Percentiles rank a stretch among this genome's conserved stretches.
These are phyloP conservation scores for Manihot esculenta DNA, from an alignment of 441 rosid genomes.

Conservation along the genomic window DNA sequence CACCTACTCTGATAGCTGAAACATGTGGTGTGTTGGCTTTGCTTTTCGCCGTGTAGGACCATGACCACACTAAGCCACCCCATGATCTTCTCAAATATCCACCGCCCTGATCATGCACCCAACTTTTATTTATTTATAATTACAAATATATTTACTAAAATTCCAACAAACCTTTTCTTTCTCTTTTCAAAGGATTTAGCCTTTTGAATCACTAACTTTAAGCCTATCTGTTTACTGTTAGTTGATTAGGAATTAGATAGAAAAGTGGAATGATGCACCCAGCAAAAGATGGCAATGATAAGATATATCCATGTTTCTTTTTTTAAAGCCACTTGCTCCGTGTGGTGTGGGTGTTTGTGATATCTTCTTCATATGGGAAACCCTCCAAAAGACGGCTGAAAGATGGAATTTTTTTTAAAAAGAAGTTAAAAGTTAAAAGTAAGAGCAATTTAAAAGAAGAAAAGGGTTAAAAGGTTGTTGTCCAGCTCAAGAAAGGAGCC, in stretches of 20 bases:
- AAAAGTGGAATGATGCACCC: no score
- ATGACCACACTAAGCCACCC: slow-evolving; percentile 29
- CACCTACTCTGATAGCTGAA: slow-evolving; percentile 30
- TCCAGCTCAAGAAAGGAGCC: background rate
- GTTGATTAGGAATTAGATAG: no score
- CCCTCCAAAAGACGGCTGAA: no score
- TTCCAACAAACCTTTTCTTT: background rate
- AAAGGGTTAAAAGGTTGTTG: background rate
- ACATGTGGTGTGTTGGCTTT: slow-evolving; percentile 43
- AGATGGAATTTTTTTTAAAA: background rate
- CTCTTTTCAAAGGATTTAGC: background rate
- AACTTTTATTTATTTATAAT: background rate
- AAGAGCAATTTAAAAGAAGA: background rate
- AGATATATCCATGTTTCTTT: no score
- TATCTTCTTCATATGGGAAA: no score
- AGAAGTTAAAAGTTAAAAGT: background rate
- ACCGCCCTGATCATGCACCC: background rate
- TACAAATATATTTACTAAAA: background rate
- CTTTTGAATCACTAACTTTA: background rate
- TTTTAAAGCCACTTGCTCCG: no score
- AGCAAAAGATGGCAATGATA: no score
- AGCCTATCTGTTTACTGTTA: no score
- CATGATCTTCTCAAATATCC: slow-evolving; percentile 9
- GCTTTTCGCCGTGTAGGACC: slow-evolving; percentile 42
- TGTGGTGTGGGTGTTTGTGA: no score